Evolutionary conservation across 2,329 filamentous ascomycete genomes (phyloP), one percentile per base, ranked within the genome.

Genomic region (Venturia oleaginea): DNA sequence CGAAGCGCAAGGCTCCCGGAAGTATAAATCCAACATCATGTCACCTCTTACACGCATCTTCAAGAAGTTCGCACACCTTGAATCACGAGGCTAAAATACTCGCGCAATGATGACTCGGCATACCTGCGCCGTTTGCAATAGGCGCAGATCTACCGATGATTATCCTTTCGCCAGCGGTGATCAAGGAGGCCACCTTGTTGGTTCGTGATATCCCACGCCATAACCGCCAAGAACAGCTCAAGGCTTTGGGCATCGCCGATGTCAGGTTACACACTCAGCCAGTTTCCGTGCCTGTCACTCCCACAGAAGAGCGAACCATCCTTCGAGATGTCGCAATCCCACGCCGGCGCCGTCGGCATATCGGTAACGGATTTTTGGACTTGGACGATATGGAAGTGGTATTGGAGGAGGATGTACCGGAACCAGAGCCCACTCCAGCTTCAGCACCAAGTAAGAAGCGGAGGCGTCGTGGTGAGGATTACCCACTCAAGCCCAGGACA

Each of bases 41-140:
- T 48, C 43, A 48, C 43, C 43, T 10, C 43, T 10, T 24, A 48
- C 43, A 48, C 43, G 22, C 5, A 34, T 55, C 30, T 34, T 30
- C 22, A 5, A 32, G 15, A 55, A 55, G 13, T 5, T 32, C 2
- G 24, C 17, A 5, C 34, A 55, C 48, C 48, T 55, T 17, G 11
- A 32, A 51, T 5, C 37, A 30, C 8, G 40, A 40, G 22, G 57
- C n/a, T 38, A 62, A 40, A 24, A 34, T 22, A 62, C 27, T 19
- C 27, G 48, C 60, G 24, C 40, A 22, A 34, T 48, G 37, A 32
- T 19, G 30, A 40, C n/a, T 17, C 34, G 57, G 17, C 62, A 63
- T 42, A 43, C 42, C n/a, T 63, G 62, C 24, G 62, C 51, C 17
- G 62, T 63, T 6, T 63, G 62, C 40, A 54, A 59, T 59, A 38